These are phyloP conservation scores for Syzygium jambos DNA, from an alignment of 345 rosid species.

Conservation along the genomic window DNA sequence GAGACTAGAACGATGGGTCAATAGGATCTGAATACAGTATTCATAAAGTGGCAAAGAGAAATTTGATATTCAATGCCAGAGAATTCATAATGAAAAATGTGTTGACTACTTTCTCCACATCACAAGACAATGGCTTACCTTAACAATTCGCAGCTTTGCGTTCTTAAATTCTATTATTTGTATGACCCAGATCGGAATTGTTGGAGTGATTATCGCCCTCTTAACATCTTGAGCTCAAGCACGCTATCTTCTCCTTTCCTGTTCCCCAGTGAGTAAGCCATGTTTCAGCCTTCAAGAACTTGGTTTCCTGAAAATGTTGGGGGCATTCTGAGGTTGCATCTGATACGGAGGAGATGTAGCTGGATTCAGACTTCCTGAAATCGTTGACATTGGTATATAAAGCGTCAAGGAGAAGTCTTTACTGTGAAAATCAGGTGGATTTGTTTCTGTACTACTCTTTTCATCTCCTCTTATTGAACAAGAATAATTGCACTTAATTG, in stretches of 20 bases:
- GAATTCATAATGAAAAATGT: background rate
- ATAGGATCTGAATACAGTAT: conserved; percentile 15
- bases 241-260: background rate
- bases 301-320: background rate
- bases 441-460: background rate
- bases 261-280: background rate
- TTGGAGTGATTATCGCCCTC: background rate
- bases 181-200: background rate
- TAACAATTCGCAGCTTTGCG: background rate
- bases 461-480: background rate
- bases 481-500: background rate
- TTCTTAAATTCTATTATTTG: background rate
- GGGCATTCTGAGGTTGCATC: background rate
- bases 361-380: background rate
- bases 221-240: background rate
- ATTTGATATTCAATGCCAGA: background rate
- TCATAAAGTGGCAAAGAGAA: background rate
- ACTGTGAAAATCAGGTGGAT: background rate
- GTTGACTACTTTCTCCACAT: background rate
- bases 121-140: background rate
- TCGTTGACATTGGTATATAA: background rate
- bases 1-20: conserved; percentile 68
- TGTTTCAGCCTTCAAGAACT: background rate
- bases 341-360: background rate
- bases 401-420: background rate